Base-by-base conservation (phyloP, 2,329 filamentous ascomycete genomes). In the Calonectria multiphialidica region DNA sequence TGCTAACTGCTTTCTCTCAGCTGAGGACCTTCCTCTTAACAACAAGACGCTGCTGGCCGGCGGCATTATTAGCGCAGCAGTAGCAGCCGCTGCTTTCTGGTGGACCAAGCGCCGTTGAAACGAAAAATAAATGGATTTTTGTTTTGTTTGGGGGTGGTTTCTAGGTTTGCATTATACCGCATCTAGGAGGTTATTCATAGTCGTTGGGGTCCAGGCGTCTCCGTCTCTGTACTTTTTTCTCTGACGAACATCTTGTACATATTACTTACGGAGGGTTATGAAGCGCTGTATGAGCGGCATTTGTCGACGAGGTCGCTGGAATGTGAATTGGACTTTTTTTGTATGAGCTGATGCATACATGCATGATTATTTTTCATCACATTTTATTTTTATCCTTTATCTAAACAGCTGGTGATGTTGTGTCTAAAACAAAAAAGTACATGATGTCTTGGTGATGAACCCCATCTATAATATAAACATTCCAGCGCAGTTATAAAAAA, bases 11-110 rank as follows among this genome's bases (percentile, higher is more conserved):
- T 15, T 40, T 28, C 49, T 28, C 33, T 12, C 21, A 82, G 83
- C 76, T 10, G 81, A 82, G 37, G 83, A 86, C 57, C 69, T 79
- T 9, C 62, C 77, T 15, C 21, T 81, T 37, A 79, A 81, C 25
- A 81, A 79, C 68, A 82, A 79, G 28, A 76, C 81, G 16, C 68
- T 84, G 59, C 74, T 82, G 9, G 78, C 81, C 40, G 83, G 82
- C 18, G 81, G 83, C 18, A 73, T 83, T 21, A 70, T 86, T 55
- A 85, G 84, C n/a, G 74, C 81, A 12, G 80, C 79, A 37, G 28
- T 30, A 8, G 85, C 84, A 7, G 76, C 86, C 68, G 83, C 82
- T n/a, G 83, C 82, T 25, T 55, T 84, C 44, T 85, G 83, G 83
- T 84, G 80, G 77, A 79, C 55, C 68, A 83, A 78, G 74, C 81